Evolutionary conservation across 345 rosid species (phyloP).

Genomic region (Hibiscus trionum): DNA sequence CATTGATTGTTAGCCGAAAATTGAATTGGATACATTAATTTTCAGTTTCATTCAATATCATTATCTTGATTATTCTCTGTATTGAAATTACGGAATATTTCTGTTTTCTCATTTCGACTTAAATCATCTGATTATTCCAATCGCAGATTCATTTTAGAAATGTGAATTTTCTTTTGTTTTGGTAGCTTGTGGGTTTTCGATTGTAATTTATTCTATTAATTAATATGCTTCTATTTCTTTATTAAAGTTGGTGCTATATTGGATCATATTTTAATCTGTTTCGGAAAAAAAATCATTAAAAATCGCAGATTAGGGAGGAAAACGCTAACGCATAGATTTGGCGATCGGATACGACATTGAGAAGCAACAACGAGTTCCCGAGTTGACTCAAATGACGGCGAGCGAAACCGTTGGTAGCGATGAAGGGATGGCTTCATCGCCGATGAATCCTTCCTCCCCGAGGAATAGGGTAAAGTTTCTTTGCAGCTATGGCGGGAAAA

Average conservation of each 20-base stretch:
- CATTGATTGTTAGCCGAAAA: neutral
- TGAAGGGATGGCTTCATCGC: neutral
- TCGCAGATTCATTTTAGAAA: neutral
- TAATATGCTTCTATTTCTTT: neutral
- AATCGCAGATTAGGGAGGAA: neutral
- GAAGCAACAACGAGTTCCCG: neutral
- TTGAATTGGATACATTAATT: neutral
- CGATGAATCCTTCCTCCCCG: neutral
- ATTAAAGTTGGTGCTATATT: neutral
- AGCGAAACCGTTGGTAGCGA: slow-evolving; percentile 2
- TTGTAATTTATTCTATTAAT: neutral
- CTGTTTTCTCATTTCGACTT: neutral
- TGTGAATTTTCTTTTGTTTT: neutral
- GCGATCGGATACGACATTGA: neutral
- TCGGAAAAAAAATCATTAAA: neutral
- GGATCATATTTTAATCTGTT: neutral
- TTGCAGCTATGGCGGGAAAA: slow-evolving; percentile 88
- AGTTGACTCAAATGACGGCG: slow-evolving; percentile 1
- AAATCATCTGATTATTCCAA: neutral
- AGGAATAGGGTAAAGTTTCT: slow-evolving; percentile 45
- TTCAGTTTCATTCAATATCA: neutral
- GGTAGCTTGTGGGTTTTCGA: neutral
- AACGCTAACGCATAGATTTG: neutral
- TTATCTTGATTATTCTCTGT: neutral
- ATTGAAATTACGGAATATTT: neutral